phyloP scores from a whole-genome alignment of 2,329 filamentous ascomycete genomes.

The Trichoderma semiorbis region DNA sequence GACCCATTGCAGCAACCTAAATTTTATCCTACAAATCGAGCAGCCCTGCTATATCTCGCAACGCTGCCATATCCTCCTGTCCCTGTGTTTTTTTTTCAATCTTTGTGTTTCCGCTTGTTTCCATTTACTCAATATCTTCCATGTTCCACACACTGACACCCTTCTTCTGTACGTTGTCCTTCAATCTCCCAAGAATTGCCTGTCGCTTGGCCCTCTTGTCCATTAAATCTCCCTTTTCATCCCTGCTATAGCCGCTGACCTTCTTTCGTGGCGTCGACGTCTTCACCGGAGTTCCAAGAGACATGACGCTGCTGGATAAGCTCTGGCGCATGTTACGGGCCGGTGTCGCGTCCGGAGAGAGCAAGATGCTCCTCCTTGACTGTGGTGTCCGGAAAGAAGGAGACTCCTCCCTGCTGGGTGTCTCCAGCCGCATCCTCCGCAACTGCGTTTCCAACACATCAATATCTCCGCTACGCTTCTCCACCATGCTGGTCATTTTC shows the following conservation, averaged over 20 bases:
- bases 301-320: slow-evolving; percentile 35
- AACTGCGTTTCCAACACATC: slow-evolving; percentile 87
- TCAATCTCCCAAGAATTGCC: slow-evolving; percentile 51
- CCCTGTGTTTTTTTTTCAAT: neutral
- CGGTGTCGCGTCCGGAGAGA: slow-evolving; percentile 43
- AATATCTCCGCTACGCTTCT: slow-evolving; percentile 86
- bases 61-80: neutral
- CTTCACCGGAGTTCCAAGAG: slow-evolving; percentile 38
- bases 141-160: slow-evolving; percentile 50
- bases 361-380: slow-evolving; percentile 35
- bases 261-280: slow-evolving; percentile 56
- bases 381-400: slow-evolving; percentile 41
- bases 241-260: slow-evolving; percentile 56
- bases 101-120: neutral
- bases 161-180: slow-evolving; percentile 45
- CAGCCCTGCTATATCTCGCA: neutral
- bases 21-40: neutral
- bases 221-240: slow-evolving; percentile 57
- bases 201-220: slow-evolving; percentile 51
- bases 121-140: slow-evolving; percentile 46
- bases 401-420: slow-evolving; percentile 42
- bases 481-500: slow-evolving; percentile 89
- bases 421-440: slow-evolving; percentile 61
- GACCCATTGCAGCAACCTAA: slow-evolving; percentile 6
- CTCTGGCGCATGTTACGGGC: slow-evolving; percentile 42